Conservation (phyloP, 2,329 filamentous ascomycete genomes). For the Zymoseptoria passerinii region DNA sequence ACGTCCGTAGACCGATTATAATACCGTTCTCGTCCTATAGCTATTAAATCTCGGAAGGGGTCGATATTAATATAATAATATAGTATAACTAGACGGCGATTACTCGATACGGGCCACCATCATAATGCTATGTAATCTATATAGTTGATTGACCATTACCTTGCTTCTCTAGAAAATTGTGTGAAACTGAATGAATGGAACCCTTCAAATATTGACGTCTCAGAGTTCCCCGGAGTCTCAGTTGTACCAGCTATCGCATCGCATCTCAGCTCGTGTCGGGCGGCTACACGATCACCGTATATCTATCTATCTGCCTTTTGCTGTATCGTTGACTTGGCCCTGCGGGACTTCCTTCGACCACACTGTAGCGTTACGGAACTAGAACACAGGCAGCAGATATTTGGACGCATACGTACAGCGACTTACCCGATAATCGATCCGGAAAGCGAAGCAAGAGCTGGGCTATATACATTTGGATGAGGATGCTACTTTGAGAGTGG, state of each 20-base stretch:
- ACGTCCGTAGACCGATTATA: too few species aligned
- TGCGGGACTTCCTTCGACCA: neutral
- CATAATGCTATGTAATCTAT: neutral
- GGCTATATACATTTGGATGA: neutral
- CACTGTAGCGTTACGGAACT: neutral
- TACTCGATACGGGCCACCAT: too few species aligned
- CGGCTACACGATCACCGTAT: neutral
- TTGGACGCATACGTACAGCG: neutral
- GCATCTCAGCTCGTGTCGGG: neutral
- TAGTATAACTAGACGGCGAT: too few species aligned
- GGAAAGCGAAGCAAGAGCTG: neutral
- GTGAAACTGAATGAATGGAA: neutral
- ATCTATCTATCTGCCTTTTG: neutral
- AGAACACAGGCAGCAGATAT: neutral
- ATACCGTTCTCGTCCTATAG: too few species aligned
- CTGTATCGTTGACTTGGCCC: neutral
- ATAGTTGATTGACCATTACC: neutral
- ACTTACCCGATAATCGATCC: neutral
- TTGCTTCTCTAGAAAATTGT: neutral
- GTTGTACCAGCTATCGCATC: neutral
- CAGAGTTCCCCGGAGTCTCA: neutral
- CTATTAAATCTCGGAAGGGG: too few species aligned
- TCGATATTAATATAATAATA: too few species aligned
- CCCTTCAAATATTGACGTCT: neutral
- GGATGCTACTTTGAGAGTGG: too few species aligned